phyloP scores from a whole-genome alignment of 768 basidiomycete genomes.

The Fomitopsis serialis region DNA sequence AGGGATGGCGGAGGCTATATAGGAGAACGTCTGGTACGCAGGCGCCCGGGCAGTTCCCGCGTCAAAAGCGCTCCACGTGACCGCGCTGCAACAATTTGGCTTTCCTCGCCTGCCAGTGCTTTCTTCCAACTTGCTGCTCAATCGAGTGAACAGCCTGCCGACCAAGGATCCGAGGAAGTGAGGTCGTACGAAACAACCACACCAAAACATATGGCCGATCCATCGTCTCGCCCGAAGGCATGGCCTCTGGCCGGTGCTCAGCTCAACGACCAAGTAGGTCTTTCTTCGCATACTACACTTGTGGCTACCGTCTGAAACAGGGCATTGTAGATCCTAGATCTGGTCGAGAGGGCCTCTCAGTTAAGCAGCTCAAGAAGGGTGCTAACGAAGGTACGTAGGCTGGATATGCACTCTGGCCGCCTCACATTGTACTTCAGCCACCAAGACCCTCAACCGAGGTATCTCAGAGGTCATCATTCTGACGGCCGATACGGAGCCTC shows the following conservation, averaged over 20 bases:
- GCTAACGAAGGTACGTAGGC: slow-evolving; percentile 86
- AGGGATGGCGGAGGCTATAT: slow-evolving; percentile 1
- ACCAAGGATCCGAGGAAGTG: slow-evolving; percentile 87
- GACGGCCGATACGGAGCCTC: slow-evolving; percentile 94
- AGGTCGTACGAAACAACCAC: slow-evolving; percentile 47
- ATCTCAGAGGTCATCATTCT: slow-evolving; percentile 97
- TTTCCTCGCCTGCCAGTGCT: slow-evolving; percentile 5
- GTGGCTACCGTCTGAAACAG: not conserved
- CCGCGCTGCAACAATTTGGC: not conserved
- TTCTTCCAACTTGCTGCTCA: slow-evolving; percentile 14
- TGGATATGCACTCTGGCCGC: not conserved
- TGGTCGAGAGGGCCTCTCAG: slow-evolving; percentile 92
- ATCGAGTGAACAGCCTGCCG: slow-evolving; percentile 25
- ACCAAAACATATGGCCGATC: slow-evolving; percentile 56
- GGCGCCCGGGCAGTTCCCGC: no score
- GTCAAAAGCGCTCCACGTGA: not conserved
- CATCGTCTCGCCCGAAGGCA: slow-evolving; percentile 58
- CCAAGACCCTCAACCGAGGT: slow-evolving; percentile 97
- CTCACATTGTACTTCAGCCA: slow-evolving; percentile 47
- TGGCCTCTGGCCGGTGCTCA: slow-evolving; percentile 84
- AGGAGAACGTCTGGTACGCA: not conserved
- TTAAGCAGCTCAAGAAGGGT: slow-evolving; percentile 99
- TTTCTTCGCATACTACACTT: not conserved
- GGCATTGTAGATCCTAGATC: slow-evolving; percentile 74
- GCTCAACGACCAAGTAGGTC: slow-evolving; percentile 83